A percentile compares a stretch with the other conserved stretches of the same genome.
These are phyloP conservation scores for Cyathus olla DNA, from an alignment of 1,284 basidiomycete genomes.

Conservation along the genomic window DNA sequence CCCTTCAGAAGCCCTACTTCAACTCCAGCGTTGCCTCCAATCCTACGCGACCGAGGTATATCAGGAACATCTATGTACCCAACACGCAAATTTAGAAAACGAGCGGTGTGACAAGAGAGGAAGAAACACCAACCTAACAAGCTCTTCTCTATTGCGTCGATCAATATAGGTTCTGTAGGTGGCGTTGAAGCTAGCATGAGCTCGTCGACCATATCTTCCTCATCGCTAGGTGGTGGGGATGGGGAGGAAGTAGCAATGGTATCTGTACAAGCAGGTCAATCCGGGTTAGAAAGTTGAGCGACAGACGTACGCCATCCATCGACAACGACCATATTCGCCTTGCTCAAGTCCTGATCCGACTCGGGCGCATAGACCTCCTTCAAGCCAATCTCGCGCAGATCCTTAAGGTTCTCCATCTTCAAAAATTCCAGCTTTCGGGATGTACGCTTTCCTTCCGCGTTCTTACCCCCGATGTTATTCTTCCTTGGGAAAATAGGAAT, in stretches of 20 bases:
- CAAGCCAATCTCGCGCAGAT: slow-evolving; percentile 36
- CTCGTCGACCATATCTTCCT: slow-evolving; percentile 32
- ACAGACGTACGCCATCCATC: slow-evolving; percentile 66
- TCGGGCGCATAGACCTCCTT: slow-evolving; percentile 38
- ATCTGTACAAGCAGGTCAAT: slow-evolving; percentile 19
- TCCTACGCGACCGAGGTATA: slow-evolving; percentile 37
- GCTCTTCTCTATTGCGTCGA: slow-evolving; percentile 14
- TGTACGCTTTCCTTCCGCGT: not conserved
- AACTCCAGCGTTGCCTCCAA: slow-evolving; percentile 32
- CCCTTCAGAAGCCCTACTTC: slow-evolving; percentile 31
- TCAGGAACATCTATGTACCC: slow-evolving; percentile 44
- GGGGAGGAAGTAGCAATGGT: slow-evolving; percentile 31
- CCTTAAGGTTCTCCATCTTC: slow-evolving; percentile 29
- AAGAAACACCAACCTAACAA: slow-evolving; percentile 20
- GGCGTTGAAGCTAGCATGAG: slow-evolving; percentile 28
- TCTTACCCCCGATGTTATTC: slow-evolving; percentile 24
- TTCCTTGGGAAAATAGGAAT: slow-evolving; percentile 58
- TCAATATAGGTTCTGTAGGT: slow-evolving; percentile 18
- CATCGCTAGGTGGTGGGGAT: slow-evolving; percentile 44
- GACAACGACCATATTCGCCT: slow-evolving; percentile 63
- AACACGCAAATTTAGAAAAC: slow-evolving; percentile 5
- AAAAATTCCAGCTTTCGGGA: slow-evolving; percentile 4
- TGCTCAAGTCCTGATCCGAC: slow-evolving; percentile 51
- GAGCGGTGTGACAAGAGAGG: not conserved
- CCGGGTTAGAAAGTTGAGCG: no score